Conservation (phyloP, 208 protist genomes). For the Trypanosomatidae sp. region DNA sequence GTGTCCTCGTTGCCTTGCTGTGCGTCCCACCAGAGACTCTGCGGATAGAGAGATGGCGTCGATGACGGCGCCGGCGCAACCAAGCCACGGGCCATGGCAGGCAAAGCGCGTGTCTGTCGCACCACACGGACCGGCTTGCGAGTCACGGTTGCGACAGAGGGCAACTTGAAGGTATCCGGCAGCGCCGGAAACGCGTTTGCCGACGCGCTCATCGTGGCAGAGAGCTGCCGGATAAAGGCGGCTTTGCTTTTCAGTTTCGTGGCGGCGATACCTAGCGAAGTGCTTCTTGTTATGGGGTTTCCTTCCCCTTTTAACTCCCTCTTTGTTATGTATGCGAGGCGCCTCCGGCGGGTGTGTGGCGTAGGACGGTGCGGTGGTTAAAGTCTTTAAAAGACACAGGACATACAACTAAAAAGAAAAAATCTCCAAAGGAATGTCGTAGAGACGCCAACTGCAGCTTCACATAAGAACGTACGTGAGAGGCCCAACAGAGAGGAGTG, state of each 20-base stretch:
- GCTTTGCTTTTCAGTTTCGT: slow-evolving; percentile 22
- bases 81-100: slow-evolving; percentile 14
- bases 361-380: no score
- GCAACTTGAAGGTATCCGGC: slow-evolving; percentile 6
- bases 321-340: neutral
- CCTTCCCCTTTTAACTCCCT: slow-evolving; percentile 1
- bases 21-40: slow-evolving; percentile 68
- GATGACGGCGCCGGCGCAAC: slow-evolving; percentile 9
- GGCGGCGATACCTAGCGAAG: neutral
- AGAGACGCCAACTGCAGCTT: neutral
- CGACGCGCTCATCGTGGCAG: slow-evolving; percentile 27
- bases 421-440: neutral
- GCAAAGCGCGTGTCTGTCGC: slow-evolving; percentile 24
- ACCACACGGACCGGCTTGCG: slow-evolving; percentile 13
- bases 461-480: neutral
- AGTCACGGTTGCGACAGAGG: slow-evolving; percentile 4
- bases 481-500: neutral
- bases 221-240: slow-evolving; percentile 25
- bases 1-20: slow-evolving; percentile 44
- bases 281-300: neutral
- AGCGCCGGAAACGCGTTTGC: slow-evolving; percentile 11
- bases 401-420: slow-evolving; percentile 15
- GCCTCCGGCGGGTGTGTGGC: no score
- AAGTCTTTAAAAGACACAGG: neutral
- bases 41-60: slow-evolving; percentile 52